These are phyloP conservation scores for Ophiostoma tasmaniense DNA, from an alignment of 2,329 filamentous ascomycete species.

Conservation along the genomic window DNA sequence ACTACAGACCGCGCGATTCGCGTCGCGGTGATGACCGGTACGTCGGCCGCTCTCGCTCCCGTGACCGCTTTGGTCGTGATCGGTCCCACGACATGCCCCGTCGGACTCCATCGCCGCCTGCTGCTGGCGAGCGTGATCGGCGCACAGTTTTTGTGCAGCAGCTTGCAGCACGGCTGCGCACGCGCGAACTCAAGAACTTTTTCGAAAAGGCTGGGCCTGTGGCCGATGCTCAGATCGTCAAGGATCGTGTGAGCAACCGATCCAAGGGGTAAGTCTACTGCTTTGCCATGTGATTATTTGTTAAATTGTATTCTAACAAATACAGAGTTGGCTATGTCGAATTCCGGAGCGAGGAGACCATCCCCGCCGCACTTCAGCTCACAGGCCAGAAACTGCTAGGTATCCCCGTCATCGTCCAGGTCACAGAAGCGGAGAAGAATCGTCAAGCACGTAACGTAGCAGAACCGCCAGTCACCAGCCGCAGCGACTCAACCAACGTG, in stretches of 20 bases:
- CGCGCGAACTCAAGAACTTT: constrained; percentile 85
- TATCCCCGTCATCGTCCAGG: constrained; percentile 96
- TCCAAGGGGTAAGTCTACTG: constrained; percentile 76
- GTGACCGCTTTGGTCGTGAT: constrained; percentile 13
- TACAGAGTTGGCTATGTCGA: constrained; percentile 95
- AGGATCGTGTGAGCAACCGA: constrained; percentile 90
- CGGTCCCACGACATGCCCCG: constrained; percentile 35
- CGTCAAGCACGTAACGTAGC: constrained; percentile 70
- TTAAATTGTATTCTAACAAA: constrained; percentile 10
- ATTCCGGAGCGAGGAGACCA: constrained; percentile 93
- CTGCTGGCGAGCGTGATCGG: constrained; percentile 91
- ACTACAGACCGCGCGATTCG: constrained; percentile 47
- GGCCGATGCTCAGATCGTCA: constrained; percentile 96
- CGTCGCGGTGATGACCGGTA: constrained; percentile 24
- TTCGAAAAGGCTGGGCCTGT: constrained; percentile 93
- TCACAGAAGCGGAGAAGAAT: constrained; percentile 99
- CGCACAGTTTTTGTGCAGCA: constrained; percentile 98
- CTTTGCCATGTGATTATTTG: neutral
- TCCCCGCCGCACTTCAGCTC: constrained; percentile 88
- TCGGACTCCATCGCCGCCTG: constrained; percentile 29
- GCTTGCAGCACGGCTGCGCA: constrained; percentile 85
- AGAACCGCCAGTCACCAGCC: constrained; percentile 52
- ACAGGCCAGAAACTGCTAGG: constrained; percentile 97
- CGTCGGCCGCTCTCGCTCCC: constrained; percentile 7
- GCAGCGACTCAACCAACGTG: constrained; percentile 53